Evolutionary conservation across 305 asterid species (phyloP).

Genomic region (Coffea humblotiana): DNA sequence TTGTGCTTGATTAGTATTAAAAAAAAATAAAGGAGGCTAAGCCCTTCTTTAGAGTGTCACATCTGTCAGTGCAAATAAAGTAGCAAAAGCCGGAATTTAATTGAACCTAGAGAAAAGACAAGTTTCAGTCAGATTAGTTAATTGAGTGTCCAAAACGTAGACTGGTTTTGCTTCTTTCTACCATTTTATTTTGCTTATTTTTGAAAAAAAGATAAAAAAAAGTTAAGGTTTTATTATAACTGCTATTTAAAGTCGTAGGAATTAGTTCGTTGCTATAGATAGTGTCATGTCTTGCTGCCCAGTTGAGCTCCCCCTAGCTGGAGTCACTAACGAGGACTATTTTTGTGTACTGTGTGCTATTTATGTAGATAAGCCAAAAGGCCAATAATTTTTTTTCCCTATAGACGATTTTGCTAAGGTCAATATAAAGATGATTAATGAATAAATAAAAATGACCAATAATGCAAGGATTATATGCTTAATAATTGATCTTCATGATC

Average conservation of each 20-base stretch:
- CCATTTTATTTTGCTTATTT: too few species aligned
- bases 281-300: neutral
- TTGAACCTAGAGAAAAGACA: too few species aligned
- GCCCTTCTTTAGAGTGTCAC: neutral
- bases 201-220: too few species aligned
- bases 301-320: neutral
- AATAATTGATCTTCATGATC: neutral
- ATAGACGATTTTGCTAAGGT: too few species aligned
- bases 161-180: too few species aligned
- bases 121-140: too few species aligned
- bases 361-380: neutral
- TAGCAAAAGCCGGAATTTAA: too few species aligned
- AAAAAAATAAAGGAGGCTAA: neutral
- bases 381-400: neutral
- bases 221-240: too few species aligned
- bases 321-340: neutral
- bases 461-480: neutral
- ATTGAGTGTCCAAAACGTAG: too few species aligned
- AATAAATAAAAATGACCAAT: neutral
- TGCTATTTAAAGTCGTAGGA: too few species aligned
- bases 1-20: neutral
- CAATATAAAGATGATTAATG: neutral
- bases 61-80: too few species aligned
- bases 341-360: neutral
- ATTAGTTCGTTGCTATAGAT: neutral